Evolutionary conservation across 345 rosid genomes (phyloP).

Genomic region (Ceriops tagal): DNA sequence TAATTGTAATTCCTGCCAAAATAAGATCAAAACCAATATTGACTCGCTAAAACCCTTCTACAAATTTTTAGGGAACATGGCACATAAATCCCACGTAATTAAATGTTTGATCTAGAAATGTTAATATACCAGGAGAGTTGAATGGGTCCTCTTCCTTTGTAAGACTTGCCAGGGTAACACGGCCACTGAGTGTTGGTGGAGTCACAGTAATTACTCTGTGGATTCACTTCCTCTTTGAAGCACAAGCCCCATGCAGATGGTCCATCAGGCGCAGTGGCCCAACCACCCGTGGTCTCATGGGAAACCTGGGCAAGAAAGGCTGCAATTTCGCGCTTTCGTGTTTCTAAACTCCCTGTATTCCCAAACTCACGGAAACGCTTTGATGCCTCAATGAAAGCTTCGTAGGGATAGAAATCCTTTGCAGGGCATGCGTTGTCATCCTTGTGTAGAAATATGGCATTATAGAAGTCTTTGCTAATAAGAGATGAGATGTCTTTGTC

Average conservation of each 20-base stretch:
- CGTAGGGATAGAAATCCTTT: conserved; percentile 57
- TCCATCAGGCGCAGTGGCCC: conserved; percentile 88
- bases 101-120: background rate
- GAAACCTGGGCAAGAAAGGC: conserved; percentile 89
- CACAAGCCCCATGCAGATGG: conserved; percentile 91
- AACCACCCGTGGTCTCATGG: conserved; percentile 91
- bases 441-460: conserved; percentile 70
- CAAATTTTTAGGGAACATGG: no score
- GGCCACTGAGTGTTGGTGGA: conserved; percentile 62
- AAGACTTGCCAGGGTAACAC: conserved; percentile 66
- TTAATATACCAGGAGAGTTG: conserved; percentile 72
- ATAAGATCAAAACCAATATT: background rate
- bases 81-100: no score
- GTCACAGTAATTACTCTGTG: conserved; percentile 66
- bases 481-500: conserved; percentile 26
- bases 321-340: conserved; percentile 57
- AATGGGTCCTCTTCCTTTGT: conserved; percentile 86
- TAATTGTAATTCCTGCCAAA: conserved; percentile 71
- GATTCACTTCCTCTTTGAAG: conserved; percentile 77
- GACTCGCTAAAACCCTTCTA: no score
- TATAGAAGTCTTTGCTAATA: conserved; percentile 38
- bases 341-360: conserved; percentile 31
- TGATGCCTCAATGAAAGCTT: conserved; percentile 51
- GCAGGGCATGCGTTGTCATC: conserved; percentile 77
- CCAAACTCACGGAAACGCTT: conserved; percentile 54